Base-by-base conservation (phyloP, 2,329 filamentous ascomycete species). In the Colletotrichum lini region DNA sequence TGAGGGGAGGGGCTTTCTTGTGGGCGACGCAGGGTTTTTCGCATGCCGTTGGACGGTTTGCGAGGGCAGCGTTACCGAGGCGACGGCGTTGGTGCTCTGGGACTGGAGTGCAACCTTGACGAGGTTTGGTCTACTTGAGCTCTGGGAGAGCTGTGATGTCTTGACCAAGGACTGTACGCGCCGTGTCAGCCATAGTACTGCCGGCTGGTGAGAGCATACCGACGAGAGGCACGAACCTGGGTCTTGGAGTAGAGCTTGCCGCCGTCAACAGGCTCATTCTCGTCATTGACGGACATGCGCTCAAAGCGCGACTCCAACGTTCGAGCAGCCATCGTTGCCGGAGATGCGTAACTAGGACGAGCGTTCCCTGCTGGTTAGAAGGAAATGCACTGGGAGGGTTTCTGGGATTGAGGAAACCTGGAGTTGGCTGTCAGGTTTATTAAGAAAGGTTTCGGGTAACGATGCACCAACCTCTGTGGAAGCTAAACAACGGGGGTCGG, bases 261-360 rank as follows among this genome's bases (percentile, higher is more conserved):
- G 73, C 83, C 85, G 73, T 89, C 86, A 65, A 84, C 84, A 42
- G 85, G 82, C 70, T 94, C 92, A 79, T 96, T 97, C 83, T 98
- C 95, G 79, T 98, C 95, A 77, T 93, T 92, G 73, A 98, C 94
- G 23, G 93, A 92, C 84, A 98, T 90, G 82, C 92, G 92, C 90
- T 98, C 95, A 79, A 98, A 94, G 77, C 94, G 93, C 83, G 93
- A 87, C 84, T 98, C 96, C 57, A 98, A 87, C 62, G 90, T 91
- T 76, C 93, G 90, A 70, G 93, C 89, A 74, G 95, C 90, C 93
- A 96, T 91, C 72, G 73, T 76, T 76, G 65, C 58, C 63, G 56
- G 66, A 62, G 71, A 35, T 64, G 50, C 57, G 70, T 52, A 57
- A 26, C 59, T 57, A 72, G 21, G 21, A 40, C 42, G 67, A 58